These are phyloP conservation scores for Pelargonium myrrhifolium DNA, from an alignment of 441 rosid genomes.

Conservation along the genomic window DNA sequence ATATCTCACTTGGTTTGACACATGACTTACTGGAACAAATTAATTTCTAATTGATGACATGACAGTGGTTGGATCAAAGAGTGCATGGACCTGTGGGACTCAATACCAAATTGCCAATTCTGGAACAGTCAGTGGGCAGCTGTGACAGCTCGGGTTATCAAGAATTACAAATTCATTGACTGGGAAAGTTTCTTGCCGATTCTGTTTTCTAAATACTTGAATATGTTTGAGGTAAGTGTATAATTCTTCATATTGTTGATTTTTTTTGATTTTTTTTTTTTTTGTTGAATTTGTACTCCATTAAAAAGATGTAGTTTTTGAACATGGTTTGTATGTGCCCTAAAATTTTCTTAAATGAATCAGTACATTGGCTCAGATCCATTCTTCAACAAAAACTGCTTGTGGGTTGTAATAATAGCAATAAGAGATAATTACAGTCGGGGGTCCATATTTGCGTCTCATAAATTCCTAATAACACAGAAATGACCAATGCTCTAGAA, in stretches of 20 bases:
- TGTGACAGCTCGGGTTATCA: conserved; percentile 78
- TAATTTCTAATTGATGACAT: conserved; percentile 25
- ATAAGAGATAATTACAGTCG: too few species aligned
- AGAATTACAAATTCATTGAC: conserved; percentile 65
- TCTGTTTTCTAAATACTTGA: conserved; percentile 75
- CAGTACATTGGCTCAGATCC: background rate
- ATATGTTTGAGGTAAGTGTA: conserved; percentile 94
- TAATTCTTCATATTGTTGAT: conserved; percentile 5
- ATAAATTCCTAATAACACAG: too few species aligned
- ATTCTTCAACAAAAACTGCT: background rate
- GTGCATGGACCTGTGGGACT: conserved; percentile 78
- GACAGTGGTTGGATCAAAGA: conserved; percentile 74
- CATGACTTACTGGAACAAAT: conserved; percentile 11
- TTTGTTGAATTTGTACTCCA: background rate
- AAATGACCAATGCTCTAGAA: too few species aligned
- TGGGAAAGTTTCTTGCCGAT: conserved; percentile 79
- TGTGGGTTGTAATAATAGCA: conserved; percentile 1
- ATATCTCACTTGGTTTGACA: conserved; percentile 23
- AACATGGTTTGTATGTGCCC: background rate
- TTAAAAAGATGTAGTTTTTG: background rate
- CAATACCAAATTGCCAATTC: conserved; percentile 93
- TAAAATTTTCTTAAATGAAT: too few species aligned
- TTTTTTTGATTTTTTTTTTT: too few species aligned
- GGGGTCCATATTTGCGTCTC: too few species aligned
- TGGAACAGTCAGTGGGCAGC: conserved; percentile 99